These are phyloP conservation scores for Alternaria sp. DNA, from an alignment of 2,329 filamentous ascomycete genomes.

Conservation along the genomic window DNA sequence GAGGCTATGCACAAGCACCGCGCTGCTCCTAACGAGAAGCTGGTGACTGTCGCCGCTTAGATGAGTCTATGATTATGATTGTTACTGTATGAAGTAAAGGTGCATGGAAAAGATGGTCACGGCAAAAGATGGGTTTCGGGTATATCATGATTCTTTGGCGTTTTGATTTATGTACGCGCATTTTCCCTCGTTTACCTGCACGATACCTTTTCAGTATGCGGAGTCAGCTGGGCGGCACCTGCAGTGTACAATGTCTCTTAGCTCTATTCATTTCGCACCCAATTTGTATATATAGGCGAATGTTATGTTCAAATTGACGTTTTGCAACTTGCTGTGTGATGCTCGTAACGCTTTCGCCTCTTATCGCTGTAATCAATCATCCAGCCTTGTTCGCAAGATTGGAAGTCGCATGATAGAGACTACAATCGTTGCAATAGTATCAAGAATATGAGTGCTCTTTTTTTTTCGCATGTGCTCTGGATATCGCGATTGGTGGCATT, in stretches of 20 bases:
- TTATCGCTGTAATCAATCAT: neutral
- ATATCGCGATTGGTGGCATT: neutral
- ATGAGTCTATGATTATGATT: constrained; percentile 14
- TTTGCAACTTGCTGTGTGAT: neutral
- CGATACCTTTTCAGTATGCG: constrained; percentile 48
- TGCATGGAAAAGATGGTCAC: constrained; percentile 10
- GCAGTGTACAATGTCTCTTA: constrained; percentile 36
- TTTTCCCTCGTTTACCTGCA: constrained; percentile 44
- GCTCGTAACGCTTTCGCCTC: neutral
- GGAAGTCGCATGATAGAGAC: neutral
- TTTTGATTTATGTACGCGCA: constrained; percentile 22
- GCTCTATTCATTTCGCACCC: constrained; percentile 16
- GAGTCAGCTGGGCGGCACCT: constrained; percentile 46
- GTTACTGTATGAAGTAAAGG: constrained; percentile 11
- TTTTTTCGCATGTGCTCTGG: neutral
- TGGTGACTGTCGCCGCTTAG: constrained; percentile 51
- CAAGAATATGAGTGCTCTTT: neutral
- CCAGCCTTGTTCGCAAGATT: neutral
- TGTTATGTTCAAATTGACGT: constrained; percentile 2
- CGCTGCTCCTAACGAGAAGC: constrained; percentile 49
- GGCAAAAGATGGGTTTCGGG: constrained; percentile 7
- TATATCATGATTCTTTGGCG: constrained; percentile 22
- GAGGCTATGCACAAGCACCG: constrained; percentile 66
- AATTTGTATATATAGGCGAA: constrained; percentile 36
- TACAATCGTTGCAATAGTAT: neutral